Evolutionary conservation across 805 yeast species (phyloP), one percentile per base, ranked within the genome.

Genomic region (Candida tammaniensis): DNA sequence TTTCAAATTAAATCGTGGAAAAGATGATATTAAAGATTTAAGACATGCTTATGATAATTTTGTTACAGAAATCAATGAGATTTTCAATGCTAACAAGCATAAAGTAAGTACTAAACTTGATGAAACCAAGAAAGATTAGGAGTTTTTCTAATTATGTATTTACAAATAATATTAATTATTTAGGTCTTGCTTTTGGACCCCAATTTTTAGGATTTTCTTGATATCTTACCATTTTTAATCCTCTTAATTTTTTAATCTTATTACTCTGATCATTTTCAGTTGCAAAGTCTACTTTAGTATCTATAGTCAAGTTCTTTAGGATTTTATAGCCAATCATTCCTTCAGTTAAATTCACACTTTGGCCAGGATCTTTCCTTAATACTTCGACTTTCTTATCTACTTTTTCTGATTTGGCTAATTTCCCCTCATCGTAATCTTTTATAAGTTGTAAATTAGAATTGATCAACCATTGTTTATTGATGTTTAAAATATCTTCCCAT

Each of bases 121-220:
- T 5, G 12, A 24, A n/a, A n/a, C 11, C 6, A 17, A 17, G 22
- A 17, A 15, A 27, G n/a, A 21, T 19, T 19, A 9, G 21, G 9
- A 19, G 7, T 9, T 19, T 19, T 19, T 7, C 9, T 7, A 7
- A 7, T 19, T 7, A 9, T 19, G 21, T 19, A 7, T 19, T 19
- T 19, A 19, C 9, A 19, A 19, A 7, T 10, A 11, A 6, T 13
- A 10, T 22, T 22, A 22, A 22, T 7, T 22, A 31, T 16, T 30
- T 30, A 24, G 95, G 94, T 51, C 83, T 79, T 3, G 96, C 78
- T 63, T 84, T 86, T 23, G 98, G 99, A 1, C 99, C 99, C 99
- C 99, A 93, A 55, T 86, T 82, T 55, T 85, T 86, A 11, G 99
- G 99, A 52, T 89, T 91, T 52, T 80, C 88, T 55, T 89, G 98